These are phyloP conservation scores for Mucor lusitanicus DNA, from an alignment of 371 early-diverging fungal genomes.

Conservation along the genomic window DNA sequence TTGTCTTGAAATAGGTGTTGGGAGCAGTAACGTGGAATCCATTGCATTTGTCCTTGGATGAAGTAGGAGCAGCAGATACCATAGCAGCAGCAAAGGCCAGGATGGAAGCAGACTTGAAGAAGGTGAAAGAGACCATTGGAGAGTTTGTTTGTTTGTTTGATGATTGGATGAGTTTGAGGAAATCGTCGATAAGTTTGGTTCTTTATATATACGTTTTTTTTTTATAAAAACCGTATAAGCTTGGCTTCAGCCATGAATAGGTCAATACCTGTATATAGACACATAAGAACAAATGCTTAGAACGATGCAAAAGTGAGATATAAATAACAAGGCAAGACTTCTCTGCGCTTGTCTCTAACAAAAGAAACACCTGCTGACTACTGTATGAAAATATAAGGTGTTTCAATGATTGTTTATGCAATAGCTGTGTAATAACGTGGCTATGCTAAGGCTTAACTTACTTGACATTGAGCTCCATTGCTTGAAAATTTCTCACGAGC, in stretches of 20 bases:
- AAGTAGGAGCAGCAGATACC: slow-evolving; percentile 23
- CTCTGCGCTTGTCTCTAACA: background rate
- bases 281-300: background rate
- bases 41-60: slow-evolving; percentile 12
- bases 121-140: slow-evolving; percentile 7
- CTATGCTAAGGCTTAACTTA: background rate
- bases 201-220: background rate
- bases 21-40: slow-evolving; percentile 42
- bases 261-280: background rate
- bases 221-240: background rate
- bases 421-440: background rate
- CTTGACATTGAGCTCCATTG: background rate
- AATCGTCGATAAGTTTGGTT: background rate
- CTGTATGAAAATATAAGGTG: background rate
- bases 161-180: background rate
- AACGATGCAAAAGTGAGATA: background rate
- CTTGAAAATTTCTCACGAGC: background rate
- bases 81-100: background rate
- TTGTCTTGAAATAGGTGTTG: slow-evolving; percentile 26
- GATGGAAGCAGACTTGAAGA: slow-evolving; percentile 3
- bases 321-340: background rate
- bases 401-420: background rate
- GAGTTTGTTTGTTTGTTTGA: background rate
- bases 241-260: background rate
- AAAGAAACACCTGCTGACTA: background rate